Evolutionary conservation across 2,329 filamentous ascomycete species (phyloP), one percentile per base, ranked within the genome.

Genomic region (Sarocladium brachiariae): DNA sequence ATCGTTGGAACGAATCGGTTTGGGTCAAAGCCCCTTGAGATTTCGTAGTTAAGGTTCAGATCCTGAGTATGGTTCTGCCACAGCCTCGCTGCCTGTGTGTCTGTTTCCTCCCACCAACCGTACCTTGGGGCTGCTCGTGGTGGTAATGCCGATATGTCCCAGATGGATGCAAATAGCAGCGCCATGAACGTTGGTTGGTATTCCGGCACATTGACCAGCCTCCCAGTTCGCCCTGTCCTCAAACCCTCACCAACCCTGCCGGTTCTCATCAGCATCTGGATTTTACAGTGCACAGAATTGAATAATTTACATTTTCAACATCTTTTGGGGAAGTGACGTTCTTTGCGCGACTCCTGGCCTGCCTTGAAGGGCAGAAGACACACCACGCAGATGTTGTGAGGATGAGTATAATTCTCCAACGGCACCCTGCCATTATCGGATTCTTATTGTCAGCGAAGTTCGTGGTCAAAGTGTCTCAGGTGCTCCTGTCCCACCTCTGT

Each of bases 141-240:
- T 9, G 65, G 65, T 13, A 67, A 52, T 31, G 61, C 61, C 18
- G 59, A 62, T 27, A 67, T 62, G 34, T 72, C 70, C 61, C 70
- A 70, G 34, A 73, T 63, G 16, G 70, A 70, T 13, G 70, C 68
- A 52, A 70, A 69, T 4, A 73, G 59, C n/a, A 73, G 58, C 31
- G 70, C 71, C 56, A 73, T 70, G 48, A 72, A 67, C 43, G 70
- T 68, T 24, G 70, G 71, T 60, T 72, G 70, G 52, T 70, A 71
- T 35, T 71, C 65, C 23, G 64, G 62, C 24, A 67, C 63, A 53
- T 70, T 70, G 38, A 70, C 66, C 16, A 70, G 61, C 52, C 68
- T 65, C 53, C 65, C 65, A 56, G 62, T 64, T 51, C 67, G 66
- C 41, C 67, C 67, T 47, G 60, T 68, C 50, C 69, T 65, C 52